phyloP scores from a whole-genome alignment of 169 alveolate genomes.

The Eimeria tenella region DNA sequence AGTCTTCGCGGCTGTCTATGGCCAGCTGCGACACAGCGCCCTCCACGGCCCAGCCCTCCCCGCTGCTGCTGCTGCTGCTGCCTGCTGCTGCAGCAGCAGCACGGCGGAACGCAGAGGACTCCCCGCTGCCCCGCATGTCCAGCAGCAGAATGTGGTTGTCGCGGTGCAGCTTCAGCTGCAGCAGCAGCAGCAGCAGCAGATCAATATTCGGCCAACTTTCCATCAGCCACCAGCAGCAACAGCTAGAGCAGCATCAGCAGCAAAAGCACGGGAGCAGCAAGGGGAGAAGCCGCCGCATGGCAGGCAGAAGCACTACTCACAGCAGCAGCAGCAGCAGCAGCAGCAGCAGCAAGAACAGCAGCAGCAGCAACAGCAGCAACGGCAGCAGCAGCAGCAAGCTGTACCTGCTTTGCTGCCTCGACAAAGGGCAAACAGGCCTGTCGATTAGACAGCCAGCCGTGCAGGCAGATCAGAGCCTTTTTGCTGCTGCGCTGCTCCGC shows the following conservation, averaged over 20 bases:
- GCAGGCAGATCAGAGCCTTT: conserved; percentile 46
- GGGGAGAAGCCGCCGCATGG: neutral
- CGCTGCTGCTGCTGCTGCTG: conserved; percentile 23
- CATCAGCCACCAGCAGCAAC: neutral
- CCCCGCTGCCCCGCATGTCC: conserved; percentile 26
- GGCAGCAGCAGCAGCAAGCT: conserved; percentile 14
- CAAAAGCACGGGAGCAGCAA: conserved; percentile 2
- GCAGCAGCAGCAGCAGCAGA: conserved; percentile 30
- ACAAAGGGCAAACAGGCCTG: conserved; percentile 69
- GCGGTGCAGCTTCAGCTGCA: conserved; percentile 18
- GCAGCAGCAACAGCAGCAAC: conserved; percentile 24
- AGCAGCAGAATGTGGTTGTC: conserved; percentile 50
- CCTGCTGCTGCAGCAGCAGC: neutral
- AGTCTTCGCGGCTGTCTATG: neutral
- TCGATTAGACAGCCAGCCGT: conserved; percentile 58
- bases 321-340: conserved; percentile 7
- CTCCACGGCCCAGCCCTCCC: conserved; percentile 6
- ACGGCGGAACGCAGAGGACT: neutral
- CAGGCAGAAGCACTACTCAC: neutral
- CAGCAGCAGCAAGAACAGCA: neutral
- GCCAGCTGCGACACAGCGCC: conserved; percentile 31
- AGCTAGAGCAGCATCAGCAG: neutral
- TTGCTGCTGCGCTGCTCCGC: conserved; percentile 33
- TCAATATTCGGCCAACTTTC: neutral
- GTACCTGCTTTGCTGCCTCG: conserved; percentile 26